Evolutionary conservation across 805 yeast species (phyloP).

Genomic region (Alloascoidea africana): DNA sequence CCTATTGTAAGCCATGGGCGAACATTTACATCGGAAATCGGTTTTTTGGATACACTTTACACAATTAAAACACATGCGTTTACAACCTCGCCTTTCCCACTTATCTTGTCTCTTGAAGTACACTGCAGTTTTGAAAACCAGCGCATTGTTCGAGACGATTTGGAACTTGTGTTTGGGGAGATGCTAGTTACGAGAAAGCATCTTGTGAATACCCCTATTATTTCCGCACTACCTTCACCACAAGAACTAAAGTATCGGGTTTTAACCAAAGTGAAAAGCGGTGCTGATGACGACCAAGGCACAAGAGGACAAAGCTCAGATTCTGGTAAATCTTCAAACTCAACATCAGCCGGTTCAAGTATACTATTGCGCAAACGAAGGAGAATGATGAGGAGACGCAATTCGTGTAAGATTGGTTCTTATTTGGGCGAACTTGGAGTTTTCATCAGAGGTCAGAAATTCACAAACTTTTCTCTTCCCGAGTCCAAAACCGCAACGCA

Average conservation of each 20-base stretch:
- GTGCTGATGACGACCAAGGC: slow-evolving; percentile 17
- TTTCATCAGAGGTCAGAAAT: slow-evolving; percentile 62
- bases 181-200: slow-evolving; percentile 26
- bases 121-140: slow-evolving; percentile 66
- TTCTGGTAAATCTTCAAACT: slow-evolving; percentile 12
- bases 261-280: slow-evolving; percentile 64
- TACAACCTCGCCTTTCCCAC: slow-evolving; percentile 72
- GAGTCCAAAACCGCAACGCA: slow-evolving; percentile 72
- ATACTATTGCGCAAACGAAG: slow-evolving; percentile 15
- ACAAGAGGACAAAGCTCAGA: slow-evolving; percentile 7
- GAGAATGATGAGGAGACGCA: too few species aligned
- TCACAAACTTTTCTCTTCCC: slow-evolving; percentile 70
- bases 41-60: slow-evolving; percentile 50
- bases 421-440: slow-evolving; percentile 47
- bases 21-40: slow-evolving; percentile 63
- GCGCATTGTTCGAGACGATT: slow-evolving; percentile 30
- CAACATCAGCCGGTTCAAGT: slow-evolving; percentile 20
- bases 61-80: slow-evolving; percentile 78
- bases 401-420: slow-evolving; percentile 14
- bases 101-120: slow-evolving; percentile 74
- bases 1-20: slow-evolving; percentile 89
- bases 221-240: slow-evolving; percentile 60
- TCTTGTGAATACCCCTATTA: slow-evolving; percentile 8
- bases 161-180: slow-evolving; percentile 46
- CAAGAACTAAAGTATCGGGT: slow-evolving; percentile 51